Percentiles rank a stretch among this genome's conserved stretches.
phyloP scores from a whole-genome alignment of 257 asterid species.

The Solanum appendiculatum region DNA sequence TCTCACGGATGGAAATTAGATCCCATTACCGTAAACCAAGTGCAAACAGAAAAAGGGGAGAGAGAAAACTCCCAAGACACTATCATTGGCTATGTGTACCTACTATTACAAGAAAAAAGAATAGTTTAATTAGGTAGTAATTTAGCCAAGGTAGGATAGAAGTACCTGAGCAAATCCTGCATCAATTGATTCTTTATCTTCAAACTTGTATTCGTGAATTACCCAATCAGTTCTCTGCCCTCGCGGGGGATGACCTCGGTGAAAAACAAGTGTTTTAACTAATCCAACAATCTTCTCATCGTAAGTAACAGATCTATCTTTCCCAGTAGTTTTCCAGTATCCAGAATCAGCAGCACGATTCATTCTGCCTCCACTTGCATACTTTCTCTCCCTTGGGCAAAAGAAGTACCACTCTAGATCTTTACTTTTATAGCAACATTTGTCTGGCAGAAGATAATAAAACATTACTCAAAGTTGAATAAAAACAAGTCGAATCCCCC shows the following conservation, averaged over 20 bases:
- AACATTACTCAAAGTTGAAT: neutral
- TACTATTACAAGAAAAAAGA: neutral
- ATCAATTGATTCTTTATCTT: slow-evolving; percentile 39
- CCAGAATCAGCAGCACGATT: slow-evolving; percentile 82
- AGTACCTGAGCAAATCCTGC: slow-evolving; percentile 52
- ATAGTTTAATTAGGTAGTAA: neutral
- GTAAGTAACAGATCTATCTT: slow-evolving; percentile 32
- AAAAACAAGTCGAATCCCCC: neutral
- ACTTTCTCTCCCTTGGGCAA: slow-evolving; percentile 82
- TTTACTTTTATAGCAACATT: slow-evolving; percentile 51
- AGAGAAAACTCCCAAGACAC: neutral
- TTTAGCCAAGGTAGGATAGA: neutral
- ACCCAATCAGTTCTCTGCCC: slow-evolving; percentile 90
- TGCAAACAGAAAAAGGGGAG: neutral
- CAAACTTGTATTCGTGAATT: slow-evolving; percentile 52
- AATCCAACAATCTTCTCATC: slow-evolving; percentile 40
- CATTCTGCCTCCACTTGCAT: slow-evolving; percentile 61
- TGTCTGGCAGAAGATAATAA: slow-evolving; percentile 26
- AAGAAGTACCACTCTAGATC: slow-evolving; percentile 91
- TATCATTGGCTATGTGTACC: neutral
- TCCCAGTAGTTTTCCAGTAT: slow-evolving; percentile 88
- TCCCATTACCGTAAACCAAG: neutral
- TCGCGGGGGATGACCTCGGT: slow-evolving; percentile 56
- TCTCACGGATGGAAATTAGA: neutral
- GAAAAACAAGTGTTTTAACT: slow-evolving; percentile 73